Percentiles rank a stretch among this genome's conserved stretches.
Conservation (phyloP, 192 early-diverging fungal genomes). For the Neocallimastix lanati region DNA sequence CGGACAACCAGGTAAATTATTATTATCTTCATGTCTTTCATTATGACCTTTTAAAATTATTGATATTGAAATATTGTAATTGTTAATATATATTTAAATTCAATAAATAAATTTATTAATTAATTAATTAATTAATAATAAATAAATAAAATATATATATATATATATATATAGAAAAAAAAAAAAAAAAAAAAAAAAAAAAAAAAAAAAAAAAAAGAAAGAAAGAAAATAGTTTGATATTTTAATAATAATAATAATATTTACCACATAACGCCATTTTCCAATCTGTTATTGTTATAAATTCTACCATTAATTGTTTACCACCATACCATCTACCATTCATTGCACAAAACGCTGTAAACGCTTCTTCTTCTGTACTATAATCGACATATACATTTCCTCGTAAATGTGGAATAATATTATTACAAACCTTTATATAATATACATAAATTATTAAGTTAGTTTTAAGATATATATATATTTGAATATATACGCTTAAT, state of each 20-base stretch:
- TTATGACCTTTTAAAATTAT: background rate
- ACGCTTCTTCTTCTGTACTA: conserved; percentile 13
- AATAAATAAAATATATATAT: no score
- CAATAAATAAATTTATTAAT: no score
- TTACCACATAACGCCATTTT: conserved; percentile 22
- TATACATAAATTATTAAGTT: no score
- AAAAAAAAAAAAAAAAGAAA: no score
- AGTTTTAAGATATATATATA: no score
- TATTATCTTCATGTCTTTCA: background rate
- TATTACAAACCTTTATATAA: conserved; percentile 18
- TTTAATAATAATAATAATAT: conserved; percentile 7
- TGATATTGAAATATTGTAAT: no score
- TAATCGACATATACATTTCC: conserved; percentile 27
- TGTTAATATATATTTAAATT: no score
- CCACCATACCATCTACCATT: conserved; percentile 19
- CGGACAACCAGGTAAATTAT: background rate
- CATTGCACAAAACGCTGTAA: conserved; percentile 10
- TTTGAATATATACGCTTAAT: no score
- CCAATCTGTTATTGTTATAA: conserved; percentile 19
- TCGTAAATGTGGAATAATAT: conserved; percentile 14
- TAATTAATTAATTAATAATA: no score
- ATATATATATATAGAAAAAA: no score
- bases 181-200: no score
- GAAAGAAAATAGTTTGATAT: no score
- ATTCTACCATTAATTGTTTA: conserved; percentile 9